Evolutionary conservation across 495 filamentous ascomycete species (phyloP), one percentile per base, ranked within the genome.

Genomic region (Lasiosphaeriaceae sp.): DNA sequence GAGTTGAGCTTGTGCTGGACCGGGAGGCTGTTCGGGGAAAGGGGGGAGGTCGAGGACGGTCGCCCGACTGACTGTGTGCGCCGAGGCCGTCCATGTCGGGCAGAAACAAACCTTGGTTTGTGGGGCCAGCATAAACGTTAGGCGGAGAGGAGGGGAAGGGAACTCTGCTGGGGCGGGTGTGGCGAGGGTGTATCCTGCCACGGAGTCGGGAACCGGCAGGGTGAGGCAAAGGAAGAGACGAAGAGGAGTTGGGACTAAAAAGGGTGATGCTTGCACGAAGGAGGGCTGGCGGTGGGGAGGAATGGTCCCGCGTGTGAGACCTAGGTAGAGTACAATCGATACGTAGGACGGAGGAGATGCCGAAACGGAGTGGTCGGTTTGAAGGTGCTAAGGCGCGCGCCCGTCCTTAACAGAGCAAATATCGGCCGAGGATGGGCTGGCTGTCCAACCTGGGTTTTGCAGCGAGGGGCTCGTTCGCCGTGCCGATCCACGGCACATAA

Each of bases 1-100:
- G 62, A 22, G 66, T 71, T 17, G 67, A 72, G 47, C 75, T 71
- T 39, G 66, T 73, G 61, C 71, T 76, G 3, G 74, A 68, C 39
- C 74, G 66, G n/a, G 75, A 76, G 23, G 70, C 59, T 11, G 71
- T 65, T 39, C 73, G 69, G 49, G 66, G 57, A 20, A 64, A 72
- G n/a, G 64, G 60, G 23, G 72, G 68, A 58, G 58, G 59, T 43
- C 64, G 61, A 19, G 61, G 43, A 34, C 59, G 64, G 59, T 63
- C 66, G 19, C 24, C 55, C 43, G 55, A 52, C 20, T 56, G 56
- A 29, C 34, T 56, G 20, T 59, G 57, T 14, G 57, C 14, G n/a
- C 41, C 14, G 41, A 37, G 37, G 39, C 41, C 53, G 43, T 66
- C 66, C 67, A 70, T 70, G 50, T 54, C 60, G 46, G 63, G 57